Conservation (phyloP, 2,329 filamentous ascomycete genomes). For the Hymenoscyphus albidus region DNA sequence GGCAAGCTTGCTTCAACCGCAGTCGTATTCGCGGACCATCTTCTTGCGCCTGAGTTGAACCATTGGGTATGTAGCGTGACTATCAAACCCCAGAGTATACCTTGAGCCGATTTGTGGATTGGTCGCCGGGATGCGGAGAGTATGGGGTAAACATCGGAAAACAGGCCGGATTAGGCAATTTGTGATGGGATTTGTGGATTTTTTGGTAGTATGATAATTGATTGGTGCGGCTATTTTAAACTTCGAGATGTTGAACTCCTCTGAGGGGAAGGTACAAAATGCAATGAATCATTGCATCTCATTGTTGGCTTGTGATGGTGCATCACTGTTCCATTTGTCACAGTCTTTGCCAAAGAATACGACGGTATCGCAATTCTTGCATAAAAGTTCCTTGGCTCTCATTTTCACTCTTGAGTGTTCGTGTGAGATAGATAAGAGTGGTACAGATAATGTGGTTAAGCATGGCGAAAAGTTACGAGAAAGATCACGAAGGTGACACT, state of each 20-base stretch:
- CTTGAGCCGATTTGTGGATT: neutral
- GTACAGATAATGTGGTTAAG: no score
- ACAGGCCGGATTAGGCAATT: neutral
- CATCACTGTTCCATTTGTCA: no score
- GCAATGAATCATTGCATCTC: neutral
- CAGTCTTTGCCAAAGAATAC: no score
- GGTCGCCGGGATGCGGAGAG: neutral
- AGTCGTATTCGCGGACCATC: conserved; percentile 1
- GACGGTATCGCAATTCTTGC: no score
- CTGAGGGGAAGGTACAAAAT: neutral
- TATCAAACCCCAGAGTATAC: neutral
- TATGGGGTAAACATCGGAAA: neutral
- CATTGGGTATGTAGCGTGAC: neutral
- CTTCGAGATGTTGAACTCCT: neutral
- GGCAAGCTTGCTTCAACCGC: neutral
- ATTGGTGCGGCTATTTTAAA: neutral
- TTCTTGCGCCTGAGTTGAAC: neutral
- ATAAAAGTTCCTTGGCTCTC: no score
- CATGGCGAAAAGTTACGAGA: no score
- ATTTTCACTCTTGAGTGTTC: no score
- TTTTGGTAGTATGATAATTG: neutral
- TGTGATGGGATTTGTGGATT: neutral
- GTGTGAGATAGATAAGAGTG: no score
- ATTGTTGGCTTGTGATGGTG: neutral
- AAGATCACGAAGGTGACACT: no score